Evolutionary conservation across 2,329 filamentous ascomycete species (phyloP), one percentile per base, ranked within the genome.

Genomic region (Ophiostoma piceae): DNA sequence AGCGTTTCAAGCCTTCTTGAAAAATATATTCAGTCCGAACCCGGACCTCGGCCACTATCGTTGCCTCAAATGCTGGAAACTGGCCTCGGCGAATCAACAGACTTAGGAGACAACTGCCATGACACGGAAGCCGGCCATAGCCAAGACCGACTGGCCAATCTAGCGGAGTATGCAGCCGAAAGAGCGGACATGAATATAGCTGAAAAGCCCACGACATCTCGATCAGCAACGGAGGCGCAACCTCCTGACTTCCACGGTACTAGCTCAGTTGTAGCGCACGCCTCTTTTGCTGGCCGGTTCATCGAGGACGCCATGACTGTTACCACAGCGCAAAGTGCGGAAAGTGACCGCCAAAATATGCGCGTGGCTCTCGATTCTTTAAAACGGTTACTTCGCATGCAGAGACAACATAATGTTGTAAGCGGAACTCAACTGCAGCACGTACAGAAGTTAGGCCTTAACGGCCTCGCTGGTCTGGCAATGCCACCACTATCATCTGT

Each of bases 211-310:
- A 3, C 14, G 2, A 1, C 60, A 6, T 32, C 16, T n/a, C 14
- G 32, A 14, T 4, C 16, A 2, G 29, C 14, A 8, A 11, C 16
- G 16, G 14, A 35, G 8, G 29, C n/a, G n/a, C 12, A 22, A 19
- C 9, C 32, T 8, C 14, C 60, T 1, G 64, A 43, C n/a, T 66
- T 66, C 12, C 37, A 66, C 19, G 64, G 37, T 11, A 39, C 35
- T 7, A 66, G 64, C 64, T 66, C 64, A 9, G 37, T 66, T 12
- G 64, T 7, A 26, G 64, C 64, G 9, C 64, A 66, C 14, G 64
- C 64, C 4, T 66, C 64, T 4, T 41, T 43, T 41, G 37, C 64
- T 14, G 37, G 64, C 11, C 37, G 41, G 11, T 66, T 66, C 41
- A 16, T 66, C 4, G 64, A 66, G n/a, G n/a, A 66, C 41, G 64